Percentiles rank a stretch among this genome's conserved stretches.
Conservation (phyloP, 2,329 filamentous ascomycete species). For the Calonectria pseudoreteaudii region DNA sequence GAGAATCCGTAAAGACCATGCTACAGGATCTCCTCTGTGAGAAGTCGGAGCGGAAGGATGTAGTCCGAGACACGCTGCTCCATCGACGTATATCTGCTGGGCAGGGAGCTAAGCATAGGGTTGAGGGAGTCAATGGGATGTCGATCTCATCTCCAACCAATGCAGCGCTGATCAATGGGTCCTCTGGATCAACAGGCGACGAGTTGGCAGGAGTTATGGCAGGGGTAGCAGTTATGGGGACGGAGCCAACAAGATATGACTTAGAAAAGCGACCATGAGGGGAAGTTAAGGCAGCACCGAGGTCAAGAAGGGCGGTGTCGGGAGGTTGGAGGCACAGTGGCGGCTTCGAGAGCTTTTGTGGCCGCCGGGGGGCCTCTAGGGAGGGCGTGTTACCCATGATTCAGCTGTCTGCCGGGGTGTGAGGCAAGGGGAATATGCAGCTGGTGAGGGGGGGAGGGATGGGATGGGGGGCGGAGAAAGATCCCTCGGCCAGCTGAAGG, state of each 20-base stretch:
- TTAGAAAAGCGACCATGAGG: constrained; percentile 46
- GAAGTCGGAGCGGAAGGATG: constrained; percentile 36
- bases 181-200: constrained; percentile 27
- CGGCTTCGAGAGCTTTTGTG: constrained; percentile 66
- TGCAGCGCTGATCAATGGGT: constrained; percentile 35
- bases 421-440: constrained; percentile 23
- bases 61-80: constrained; percentile 26
- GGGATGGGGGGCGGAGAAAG: constrained; percentile 26
- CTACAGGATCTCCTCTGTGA: constrained; percentile 27
- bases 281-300: constrained; percentile 45
- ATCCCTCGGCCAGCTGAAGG: constrained; percentile 38
- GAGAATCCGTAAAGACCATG: constrained; percentile 27
- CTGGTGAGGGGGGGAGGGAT: constrained; percentile 4
- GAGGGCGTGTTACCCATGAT: constrained; percentile 65
- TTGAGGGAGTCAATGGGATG: constrained; percentile 26
- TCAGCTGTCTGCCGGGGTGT: constrained; percentile 23
- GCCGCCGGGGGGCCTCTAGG: constrained; percentile 54
- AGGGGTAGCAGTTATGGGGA: constrained; percentile 30
- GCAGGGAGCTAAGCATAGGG: constrained; percentile 26
- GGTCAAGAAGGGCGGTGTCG: constrained; percentile 56
- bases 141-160: constrained; percentile 27
- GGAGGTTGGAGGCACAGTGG: constrained; percentile 54
- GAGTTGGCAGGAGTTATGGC: constrained; percentile 24
- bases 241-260: constrained; percentile 46
- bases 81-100: constrained; percentile 29